These are phyloP conservation scores for Venturia asperata DNA, from an alignment of 2,329 filamentous ascomycete genomes.

Conservation along the genomic window DNA sequence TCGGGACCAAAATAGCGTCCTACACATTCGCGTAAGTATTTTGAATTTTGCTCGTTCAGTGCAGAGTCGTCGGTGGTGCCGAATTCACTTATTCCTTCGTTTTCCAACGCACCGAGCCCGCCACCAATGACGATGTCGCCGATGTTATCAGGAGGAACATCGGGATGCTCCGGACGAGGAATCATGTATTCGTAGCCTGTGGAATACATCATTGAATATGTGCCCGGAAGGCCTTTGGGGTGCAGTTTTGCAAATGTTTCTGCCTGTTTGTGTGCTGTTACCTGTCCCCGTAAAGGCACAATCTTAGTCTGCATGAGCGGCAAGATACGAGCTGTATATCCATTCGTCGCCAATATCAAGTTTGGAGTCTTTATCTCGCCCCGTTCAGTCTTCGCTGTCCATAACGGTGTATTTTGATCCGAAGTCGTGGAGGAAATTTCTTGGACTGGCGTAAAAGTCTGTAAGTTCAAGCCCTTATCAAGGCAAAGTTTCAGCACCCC, in stretches of 20 bases:
- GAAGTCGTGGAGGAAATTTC: constrained; percentile 26
- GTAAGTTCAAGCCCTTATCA: constrained; percentile 57
- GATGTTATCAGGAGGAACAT: constrained; percentile 32
- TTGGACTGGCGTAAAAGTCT: constrained; percentile 62
- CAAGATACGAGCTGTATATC: constrained; percentile 69
- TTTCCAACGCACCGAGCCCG: constrained; percentile 47
- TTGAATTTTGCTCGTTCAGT: constrained; percentile 50
- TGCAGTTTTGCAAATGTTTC: constrained; percentile 31
- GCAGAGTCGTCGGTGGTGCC: constrained; percentile 54
- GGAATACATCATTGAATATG: constrained; percentile 51
- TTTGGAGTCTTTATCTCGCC: constrained; percentile 57
- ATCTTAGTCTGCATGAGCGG: constrained; percentile 64
- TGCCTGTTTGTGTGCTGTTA: constrained; percentile 57
- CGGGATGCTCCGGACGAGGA: constrained; percentile 49
- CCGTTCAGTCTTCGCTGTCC: constrained; percentile 54
- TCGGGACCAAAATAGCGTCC: constrained; percentile 43
- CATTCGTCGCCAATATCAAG: constrained; percentile 76
- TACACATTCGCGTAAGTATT: constrained; percentile 47
- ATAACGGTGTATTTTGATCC: constrained; percentile 10
- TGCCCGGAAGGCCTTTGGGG: constrained; percentile 43
- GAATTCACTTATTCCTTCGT: constrained; percentile 39
- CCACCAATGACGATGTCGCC: constrained; percentile 65
- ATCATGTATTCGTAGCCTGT: constrained; percentile 63
- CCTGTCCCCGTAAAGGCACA: constrained; percentile 68
- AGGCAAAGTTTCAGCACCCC: constrained; percentile 56